Base-by-base conservation (phyloP, 306 rosid species). In the Vigna trinervia region DNA sequence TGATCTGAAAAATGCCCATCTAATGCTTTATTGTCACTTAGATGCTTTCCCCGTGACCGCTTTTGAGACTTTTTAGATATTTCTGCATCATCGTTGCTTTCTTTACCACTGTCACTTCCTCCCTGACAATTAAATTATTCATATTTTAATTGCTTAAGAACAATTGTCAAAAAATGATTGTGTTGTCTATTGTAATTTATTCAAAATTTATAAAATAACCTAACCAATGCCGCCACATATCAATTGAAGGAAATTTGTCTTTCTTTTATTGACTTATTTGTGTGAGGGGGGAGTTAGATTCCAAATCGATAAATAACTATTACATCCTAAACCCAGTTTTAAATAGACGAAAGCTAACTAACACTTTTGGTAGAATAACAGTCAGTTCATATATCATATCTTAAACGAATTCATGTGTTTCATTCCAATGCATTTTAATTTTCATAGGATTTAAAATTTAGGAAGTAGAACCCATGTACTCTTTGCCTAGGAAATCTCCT, bases 51-150 rank as follows among this genome's bases (percentile, higher is more conserved):
- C 57, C 90, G 87, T 77, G 66, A 54, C 59, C 84, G 85, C 84
- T 90, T 95, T 82, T 83, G 78, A 72, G 96, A 87, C 72, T 80
- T 90, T 74, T 79, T 84, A 75, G 77, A 73, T 72, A 84, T 86
- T 77, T 84, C 96, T 78, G 78, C 80, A 60, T 81, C 87, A 34
- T 84, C 96, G 12, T 76, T 78, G 90, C 88, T 90, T 85, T 92
- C 97, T 74, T 85, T 86, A 76, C 91, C 97, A 80, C 96, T 88
- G 69, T 90, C 93, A 85, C 97, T 90, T 89, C 93, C 96, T 81
- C 89, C 97, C 97, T 95, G 92, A 38, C 83, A 83, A 68, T 39
- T 54, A 67, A 87, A 71, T 54, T 72, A 72, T 53, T 53, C 73
- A 54, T 63, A 82, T 32, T 69, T 84, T 64, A 87, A 78, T 80